Evolutionary conservation across 352 stramenopile species (phyloP).

Genomic region (Phytopythium boreale): DNA sequence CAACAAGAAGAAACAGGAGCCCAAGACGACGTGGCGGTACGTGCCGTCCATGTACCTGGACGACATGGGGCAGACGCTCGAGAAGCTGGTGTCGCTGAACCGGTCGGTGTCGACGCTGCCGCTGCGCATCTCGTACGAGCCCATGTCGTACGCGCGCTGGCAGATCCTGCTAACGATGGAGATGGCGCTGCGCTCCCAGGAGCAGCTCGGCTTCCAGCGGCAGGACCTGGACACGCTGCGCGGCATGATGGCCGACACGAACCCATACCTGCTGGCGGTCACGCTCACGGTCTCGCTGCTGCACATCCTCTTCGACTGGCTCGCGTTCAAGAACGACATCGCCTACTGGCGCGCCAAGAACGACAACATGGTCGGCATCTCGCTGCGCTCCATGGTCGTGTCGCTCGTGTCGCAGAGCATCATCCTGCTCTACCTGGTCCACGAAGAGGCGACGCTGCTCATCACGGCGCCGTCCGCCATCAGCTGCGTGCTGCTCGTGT

Average conservation of each 20-base stretch:
- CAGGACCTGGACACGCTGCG: slow-evolving; percentile 89
- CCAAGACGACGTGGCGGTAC: slow-evolving; percentile 52
- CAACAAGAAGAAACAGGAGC: slow-evolving; percentile 9
- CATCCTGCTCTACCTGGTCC: slow-evolving; percentile 94
- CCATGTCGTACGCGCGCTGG: slow-evolving; percentile 77
- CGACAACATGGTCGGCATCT: slow-evolving; percentile 93
- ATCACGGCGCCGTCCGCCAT: slow-evolving; percentile 80
- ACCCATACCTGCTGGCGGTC: slow-evolving; percentile 92
- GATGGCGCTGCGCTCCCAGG: slow-evolving; percentile 51
- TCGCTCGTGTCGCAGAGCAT: slow-evolving; percentile 93
- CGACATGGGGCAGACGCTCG: slow-evolving; percentile 63
- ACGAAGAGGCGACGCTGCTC: slow-evolving; percentile 93
- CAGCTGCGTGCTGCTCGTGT: slow-evolving; percentile 78
- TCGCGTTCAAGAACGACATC: slow-evolving; percentile 98
- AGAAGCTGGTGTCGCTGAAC: slow-evolving; percentile 73
- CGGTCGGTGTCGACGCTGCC: slow-evolving; percentile 47
- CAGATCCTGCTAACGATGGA: slow-evolving; percentile 78
- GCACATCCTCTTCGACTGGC: slow-evolving; percentile 97
- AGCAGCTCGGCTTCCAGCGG: slow-evolving; percentile 53
- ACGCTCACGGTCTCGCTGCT: slow-evolving; percentile 95
- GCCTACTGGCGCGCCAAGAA: slow-evolving; percentile 94
- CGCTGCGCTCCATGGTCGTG: slow-evolving; percentile 89
- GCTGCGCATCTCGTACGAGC: slow-evolving; percentile 67
- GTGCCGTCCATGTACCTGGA: slow-evolving; percentile 76
- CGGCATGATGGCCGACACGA: slow-evolving; percentile 92